These are phyloP conservation scores for Diaporthe velutina DNA, from an alignment of 2,329 filamentous ascomycete species.

Conservation along the genomic window DNA sequence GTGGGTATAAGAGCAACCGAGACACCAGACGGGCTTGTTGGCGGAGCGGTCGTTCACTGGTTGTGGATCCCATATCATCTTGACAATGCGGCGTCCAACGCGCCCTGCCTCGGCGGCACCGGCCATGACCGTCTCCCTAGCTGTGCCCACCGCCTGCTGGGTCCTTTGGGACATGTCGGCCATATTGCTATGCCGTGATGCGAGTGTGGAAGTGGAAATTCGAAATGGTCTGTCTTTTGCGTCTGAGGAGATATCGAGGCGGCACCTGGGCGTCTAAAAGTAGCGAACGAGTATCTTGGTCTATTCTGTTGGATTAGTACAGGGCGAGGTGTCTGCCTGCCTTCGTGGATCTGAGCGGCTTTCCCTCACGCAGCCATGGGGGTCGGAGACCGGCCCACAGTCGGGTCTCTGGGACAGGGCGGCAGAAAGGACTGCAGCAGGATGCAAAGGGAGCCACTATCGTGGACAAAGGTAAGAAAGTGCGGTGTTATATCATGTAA, in stretches of 20 bases:
- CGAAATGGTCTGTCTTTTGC: neutral
- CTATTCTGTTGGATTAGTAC: constrained; percentile 19
- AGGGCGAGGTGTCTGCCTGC: constrained; percentile 16
- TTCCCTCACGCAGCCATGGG: constrained; percentile 12
- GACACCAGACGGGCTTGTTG: constrained; percentile 85
- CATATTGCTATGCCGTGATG: constrained; percentile 5
- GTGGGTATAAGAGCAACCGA: constrained; percentile 69
- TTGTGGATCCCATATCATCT: constrained; percentile 93
- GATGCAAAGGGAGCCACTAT: neutral
- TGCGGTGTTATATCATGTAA: neutral
- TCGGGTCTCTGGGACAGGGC: neutral
- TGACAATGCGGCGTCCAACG: constrained; percentile 83
- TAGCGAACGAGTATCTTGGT: neutral
- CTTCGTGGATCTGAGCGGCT: neutral
- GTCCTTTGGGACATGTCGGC: constrained; percentile 39
- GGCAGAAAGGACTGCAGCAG: neutral
- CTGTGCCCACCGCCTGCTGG: constrained; percentile 42
- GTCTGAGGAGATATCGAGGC: neutral
- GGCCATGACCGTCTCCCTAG: constrained; percentile 56
- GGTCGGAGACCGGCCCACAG: neutral
- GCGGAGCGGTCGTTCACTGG: constrained; percentile 81
- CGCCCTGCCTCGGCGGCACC: constrained; percentile 69
- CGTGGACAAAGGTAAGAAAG: neutral
- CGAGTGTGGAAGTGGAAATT: neutral
- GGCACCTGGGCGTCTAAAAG: neutral